A percentile compares a stretch with the other conserved stretches of the same genome.
Conservation (phyloP, 108 stramenopile genomes). For the Chaetoceros muelleri region DNA sequence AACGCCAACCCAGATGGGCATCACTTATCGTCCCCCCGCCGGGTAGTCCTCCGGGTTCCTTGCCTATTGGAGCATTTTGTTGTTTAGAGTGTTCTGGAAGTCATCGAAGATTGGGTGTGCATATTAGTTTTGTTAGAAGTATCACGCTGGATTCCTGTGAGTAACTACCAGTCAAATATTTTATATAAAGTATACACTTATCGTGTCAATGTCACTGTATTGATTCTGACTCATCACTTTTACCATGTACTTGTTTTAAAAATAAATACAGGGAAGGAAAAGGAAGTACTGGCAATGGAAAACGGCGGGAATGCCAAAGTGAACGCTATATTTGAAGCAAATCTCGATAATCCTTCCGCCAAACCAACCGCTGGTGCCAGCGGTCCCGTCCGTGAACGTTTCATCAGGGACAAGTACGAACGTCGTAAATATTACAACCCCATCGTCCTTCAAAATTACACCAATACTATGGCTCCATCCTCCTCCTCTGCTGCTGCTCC, state of each 20-base stretch:
- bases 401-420: slow-evolving; percentile 90
- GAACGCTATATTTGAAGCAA: slow-evolving; percentile 78
- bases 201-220: no score
- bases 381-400: slow-evolving; percentile 72
- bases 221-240: neutral
- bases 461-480: slow-evolving; percentile 7
- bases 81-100: slow-evolving; percentile 98
- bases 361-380: slow-evolving; percentile 62
- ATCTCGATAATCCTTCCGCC: slow-evolving; percentile 26
- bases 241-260: slow-evolving; percentile 2
- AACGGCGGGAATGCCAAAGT: slow-evolving; percentile 85
- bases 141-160: slow-evolving; percentile 85
- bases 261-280: slow-evolving; percentile 64
- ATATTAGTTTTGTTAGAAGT: slow-evolving; percentile 95
- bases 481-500: slow-evolving; percentile 19
- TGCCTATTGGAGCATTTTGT: slow-evolving; percentile 89
- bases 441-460: slow-evolving; percentile 12
- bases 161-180: slow-evolving; percentile 10
- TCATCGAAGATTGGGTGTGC: slow-evolving; percentile 95
- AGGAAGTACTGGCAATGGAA: slow-evolving; percentile 85
- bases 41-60: slow-evolving; percentile 55
- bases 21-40: slow-evolving; percentile 83
- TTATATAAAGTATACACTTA: neutral
- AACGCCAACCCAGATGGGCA: slow-evolving; percentile 94
- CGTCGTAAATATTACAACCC: slow-evolving; percentile 78